These are phyloP conservation scores for Borealophlyctis nickersoniae DNA, from an alignment of 192 early-diverging fungal species.

Conservation along the genomic window DNA sequence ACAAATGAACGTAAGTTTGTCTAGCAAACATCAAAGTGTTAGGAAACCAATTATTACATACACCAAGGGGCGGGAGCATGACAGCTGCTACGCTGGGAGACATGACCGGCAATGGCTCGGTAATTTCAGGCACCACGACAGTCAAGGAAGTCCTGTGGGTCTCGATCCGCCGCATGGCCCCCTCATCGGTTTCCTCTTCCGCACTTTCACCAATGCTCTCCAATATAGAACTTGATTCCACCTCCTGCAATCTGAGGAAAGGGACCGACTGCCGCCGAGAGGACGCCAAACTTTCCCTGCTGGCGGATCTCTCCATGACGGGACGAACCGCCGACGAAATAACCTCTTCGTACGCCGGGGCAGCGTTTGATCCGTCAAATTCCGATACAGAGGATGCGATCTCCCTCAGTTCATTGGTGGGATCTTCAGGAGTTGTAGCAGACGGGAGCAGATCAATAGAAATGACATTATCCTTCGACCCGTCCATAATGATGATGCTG, in stretches of 20 bases:
- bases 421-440: neutral
- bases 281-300: neutral
- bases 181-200: too few species aligned
- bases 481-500: slow-evolving; percentile 18
- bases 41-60: slow-evolving; percentile 2
- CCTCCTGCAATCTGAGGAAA: neutral
- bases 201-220: neutral
- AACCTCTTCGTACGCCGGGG: slow-evolving; percentile 27
- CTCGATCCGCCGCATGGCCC: too few species aligned
- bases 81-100: neutral
- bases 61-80: slow-evolving; percentile 17
- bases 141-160: too few species aligned
- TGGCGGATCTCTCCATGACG: neutral
- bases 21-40: neutral
- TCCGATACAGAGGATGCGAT: neutral
- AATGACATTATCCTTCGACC: slow-evolving; percentile 10
- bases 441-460: slow-evolving; percentile 18
- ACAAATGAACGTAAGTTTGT: neutral
- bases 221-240: neutral
- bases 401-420: too few species aligned
- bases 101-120: neutral
- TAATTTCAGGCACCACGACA: too few species aligned
- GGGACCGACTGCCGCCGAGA: neutral
- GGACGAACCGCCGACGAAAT: neutral
- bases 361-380: neutral